Conservation (phyloP, 768 basidiomycete species). For the Termitomyces sp. region DNA sequence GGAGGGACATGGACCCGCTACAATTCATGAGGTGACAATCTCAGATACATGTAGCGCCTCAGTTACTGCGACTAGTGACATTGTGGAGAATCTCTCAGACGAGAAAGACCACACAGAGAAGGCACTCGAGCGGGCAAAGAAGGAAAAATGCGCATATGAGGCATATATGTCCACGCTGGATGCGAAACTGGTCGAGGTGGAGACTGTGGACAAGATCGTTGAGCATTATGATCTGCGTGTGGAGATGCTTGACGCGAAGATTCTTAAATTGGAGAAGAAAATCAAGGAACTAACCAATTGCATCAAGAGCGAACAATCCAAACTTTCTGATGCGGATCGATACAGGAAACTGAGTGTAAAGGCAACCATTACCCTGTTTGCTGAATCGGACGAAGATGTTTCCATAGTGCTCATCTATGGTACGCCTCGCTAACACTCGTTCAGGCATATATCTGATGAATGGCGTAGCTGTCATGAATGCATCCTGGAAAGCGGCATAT, state of each 20-base stretch:
- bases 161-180: constrained; percentile 21
- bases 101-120: constrained; percentile 14
- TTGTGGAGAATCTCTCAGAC: constrained; percentile 14
- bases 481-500: constrained; percentile 33
- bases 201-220: constrained; percentile 13
- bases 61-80: constrained; percentile 14
- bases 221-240: constrained; percentile 19
- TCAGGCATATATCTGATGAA: background rate
- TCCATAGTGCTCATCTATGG: constrained; percentile 27
- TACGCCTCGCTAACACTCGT: constrained; percentile 5
- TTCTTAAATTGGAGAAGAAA: constrained; percentile 15
- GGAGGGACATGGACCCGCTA: constrained; percentile 26
- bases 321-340: constrained; percentile 4
- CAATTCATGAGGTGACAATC: constrained; percentile 30
- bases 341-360: constrained; percentile 12
- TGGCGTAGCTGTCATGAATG: constrained; percentile 26
- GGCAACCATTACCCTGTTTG: constrained; percentile 21
- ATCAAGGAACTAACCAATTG: constrained; percentile 11
- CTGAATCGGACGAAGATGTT: constrained; percentile 19
- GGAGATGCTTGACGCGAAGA: constrained; percentile 20
- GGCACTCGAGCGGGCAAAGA: constrained; percentile 18
- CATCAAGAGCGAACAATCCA: constrained; percentile 15
- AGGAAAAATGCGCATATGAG: constrained; percentile 17
- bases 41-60: constrained; percentile 10
- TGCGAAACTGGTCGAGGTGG: constrained; percentile 17